Evolutionary conservation across 352 stramenopile species (phyloP).

Genomic region (Aphanomyces astaci): DNA sequence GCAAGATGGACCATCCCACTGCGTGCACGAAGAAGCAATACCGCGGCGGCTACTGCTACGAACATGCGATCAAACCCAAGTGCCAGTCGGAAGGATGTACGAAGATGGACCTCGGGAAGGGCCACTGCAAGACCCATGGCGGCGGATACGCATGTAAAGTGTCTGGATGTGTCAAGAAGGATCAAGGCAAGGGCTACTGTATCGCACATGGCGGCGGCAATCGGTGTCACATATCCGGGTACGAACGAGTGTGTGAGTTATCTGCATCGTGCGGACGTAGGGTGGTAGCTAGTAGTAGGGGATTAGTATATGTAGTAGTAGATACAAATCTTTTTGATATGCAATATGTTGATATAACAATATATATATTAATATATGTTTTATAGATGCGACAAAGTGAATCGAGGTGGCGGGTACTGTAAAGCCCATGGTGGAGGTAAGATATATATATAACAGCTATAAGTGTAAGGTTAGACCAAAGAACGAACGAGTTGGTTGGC

Average conservation of each 20-base stretch:
- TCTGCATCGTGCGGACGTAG: too few relatives aligned
- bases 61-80: conserved; percentile 58
- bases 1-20: conserved; percentile 40
- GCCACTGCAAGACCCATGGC: conserved; percentile 67
- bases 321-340: too few relatives aligned
- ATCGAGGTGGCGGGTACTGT: conserved; percentile 48
- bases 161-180: conserved; percentile 69
- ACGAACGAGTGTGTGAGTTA: conserved; percentile 47
- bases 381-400: conserved; percentile 22
- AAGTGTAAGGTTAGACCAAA: too few relatives aligned
- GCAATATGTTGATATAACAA: too few relatives aligned
- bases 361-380: too few relatives aligned
- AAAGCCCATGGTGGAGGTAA: conserved; percentile 23
- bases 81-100: conserved; percentile 67
- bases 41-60: conserved; percentile 65
- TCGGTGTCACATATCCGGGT: conserved; percentile 42
- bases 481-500: too few relatives aligned
- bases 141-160: conserved; percentile 74
- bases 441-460: too few relatives aligned
- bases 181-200: conserved; percentile 75
- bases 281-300: too few relatives aligned
- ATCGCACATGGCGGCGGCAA: conserved; percentile 71
- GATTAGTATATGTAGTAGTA: too few relatives aligned
- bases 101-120: conserved; percentile 55
- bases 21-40: conserved; percentile 72